Evolutionary conservation across 2,329 filamentous ascomycete species (phyloP).

Genomic region (Trichoderma sp.): DNA sequence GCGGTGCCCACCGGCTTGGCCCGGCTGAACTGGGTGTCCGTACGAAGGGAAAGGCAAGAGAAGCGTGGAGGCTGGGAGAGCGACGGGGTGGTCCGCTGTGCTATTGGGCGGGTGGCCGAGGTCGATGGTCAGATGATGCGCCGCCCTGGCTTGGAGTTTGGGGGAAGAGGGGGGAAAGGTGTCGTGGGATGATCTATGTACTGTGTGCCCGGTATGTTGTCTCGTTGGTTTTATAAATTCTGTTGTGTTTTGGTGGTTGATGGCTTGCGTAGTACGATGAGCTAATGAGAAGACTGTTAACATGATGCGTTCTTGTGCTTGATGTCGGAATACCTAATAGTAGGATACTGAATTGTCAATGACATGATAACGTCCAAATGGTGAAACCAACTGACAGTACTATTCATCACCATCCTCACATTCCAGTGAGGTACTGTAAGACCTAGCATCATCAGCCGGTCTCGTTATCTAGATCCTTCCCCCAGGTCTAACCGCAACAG

Average conservation of each 20-base stretch:
- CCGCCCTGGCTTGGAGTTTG: constrained; percentile 11
- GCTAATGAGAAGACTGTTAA: not conserved
- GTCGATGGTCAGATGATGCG: constrained; percentile 23
- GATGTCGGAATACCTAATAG: no score
- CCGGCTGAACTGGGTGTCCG: not conserved
- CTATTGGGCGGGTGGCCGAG: constrained; percentile 22
- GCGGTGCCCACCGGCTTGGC: constrained; percentile 12
- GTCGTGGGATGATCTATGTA: not conserved
- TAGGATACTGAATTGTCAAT: not conserved
- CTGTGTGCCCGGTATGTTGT: not conserved
- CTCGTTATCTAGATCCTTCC: constrained; percentile 22
- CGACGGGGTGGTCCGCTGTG: not conserved
- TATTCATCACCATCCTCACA: not conserved
- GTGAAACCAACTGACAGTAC: not conserved
- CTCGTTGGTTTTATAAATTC: not conserved
- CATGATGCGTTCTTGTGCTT: not conserved
- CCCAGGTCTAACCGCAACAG: constrained; percentile 21
- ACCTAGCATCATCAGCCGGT: not conserved
- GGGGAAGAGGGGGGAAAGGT: not conserved
- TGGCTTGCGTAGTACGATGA: not conserved
- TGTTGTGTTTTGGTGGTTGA: not conserved
- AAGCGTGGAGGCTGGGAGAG: not conserved
- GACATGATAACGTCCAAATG: not conserved
- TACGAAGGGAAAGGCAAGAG: not conserved
- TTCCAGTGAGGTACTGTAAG: not conserved